phyloP scores from a whole-genome alignment of 1,139 yeast genomes.

The Yarrowia galli region DNA sequence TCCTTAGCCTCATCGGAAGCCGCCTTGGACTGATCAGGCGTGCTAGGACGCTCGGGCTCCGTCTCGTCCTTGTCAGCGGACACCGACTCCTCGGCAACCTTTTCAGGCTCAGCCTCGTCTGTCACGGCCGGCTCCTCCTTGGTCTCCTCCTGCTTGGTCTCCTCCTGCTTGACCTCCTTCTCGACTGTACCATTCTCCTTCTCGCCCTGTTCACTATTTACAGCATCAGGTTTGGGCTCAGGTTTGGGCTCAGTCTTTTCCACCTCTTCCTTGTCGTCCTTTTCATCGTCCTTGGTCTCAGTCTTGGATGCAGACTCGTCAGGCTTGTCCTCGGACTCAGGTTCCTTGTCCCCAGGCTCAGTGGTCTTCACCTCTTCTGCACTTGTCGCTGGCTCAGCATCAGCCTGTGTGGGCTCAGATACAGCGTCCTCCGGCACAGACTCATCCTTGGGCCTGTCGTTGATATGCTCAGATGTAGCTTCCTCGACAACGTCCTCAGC shows the following conservation, averaged over 20 bases:
- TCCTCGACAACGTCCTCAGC: not conserved
- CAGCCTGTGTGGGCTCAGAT: not conserved
- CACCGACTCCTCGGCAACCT: not conserved
- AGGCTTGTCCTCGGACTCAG: not conserved
- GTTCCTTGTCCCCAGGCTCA: not conserved
- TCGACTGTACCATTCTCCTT: constrained; percentile 32
- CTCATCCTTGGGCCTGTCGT: not conserved
- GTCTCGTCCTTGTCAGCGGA: not conserved
- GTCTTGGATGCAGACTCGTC: not conserved
- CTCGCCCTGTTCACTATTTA: not conserved
- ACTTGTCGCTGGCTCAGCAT: not conserved
- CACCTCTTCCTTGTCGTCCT: constrained; percentile 30
- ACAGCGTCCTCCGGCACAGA: not conserved
- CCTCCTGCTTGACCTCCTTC: not conserved
- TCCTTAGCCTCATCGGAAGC: constrained; percentile 2
- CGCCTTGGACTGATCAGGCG: constrained; percentile 15
- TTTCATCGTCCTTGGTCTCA: constrained; percentile 16
- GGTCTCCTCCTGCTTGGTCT: constrained; percentile 13
- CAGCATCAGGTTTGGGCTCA: constrained; percentile 25
- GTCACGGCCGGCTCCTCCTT: not conserved
- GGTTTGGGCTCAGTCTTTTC: constrained; percentile 14
- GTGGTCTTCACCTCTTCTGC: not conserved
- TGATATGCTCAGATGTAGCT: not conserved
- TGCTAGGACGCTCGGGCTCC: not conserved
- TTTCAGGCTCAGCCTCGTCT: constrained; percentile 20